Conservation (phyloP, 495 filamentous ascomycete genomes). For the Xylaria telfairii region DNA sequence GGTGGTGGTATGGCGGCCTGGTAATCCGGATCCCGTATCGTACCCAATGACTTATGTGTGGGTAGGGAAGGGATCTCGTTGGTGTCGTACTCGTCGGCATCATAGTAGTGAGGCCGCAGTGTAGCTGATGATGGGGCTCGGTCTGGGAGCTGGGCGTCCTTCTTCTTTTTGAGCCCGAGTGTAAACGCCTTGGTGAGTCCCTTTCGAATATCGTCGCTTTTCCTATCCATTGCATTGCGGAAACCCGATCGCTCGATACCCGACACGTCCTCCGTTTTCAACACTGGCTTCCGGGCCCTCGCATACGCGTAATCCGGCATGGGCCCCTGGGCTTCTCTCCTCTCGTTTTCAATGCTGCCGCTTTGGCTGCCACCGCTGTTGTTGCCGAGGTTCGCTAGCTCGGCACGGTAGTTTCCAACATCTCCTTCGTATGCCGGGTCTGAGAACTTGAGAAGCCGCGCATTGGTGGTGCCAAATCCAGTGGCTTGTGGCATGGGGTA, state of each 20-base stretch:
- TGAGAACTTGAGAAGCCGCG: slow-evolving; percentile 51
- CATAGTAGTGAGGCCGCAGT: slow-evolving; percentile 38
- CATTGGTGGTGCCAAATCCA: slow-evolving; percentile 48
- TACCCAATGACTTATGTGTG: slow-evolving; percentile 21
- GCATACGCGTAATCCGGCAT: slow-evolving; percentile 52
- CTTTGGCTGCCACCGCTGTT: slow-evolving; percentile 48
- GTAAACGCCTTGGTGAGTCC: slow-evolving; percentile 54
- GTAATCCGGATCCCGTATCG: slow-evolving; percentile 40
- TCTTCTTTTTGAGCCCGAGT: slow-evolving; percentile 54
- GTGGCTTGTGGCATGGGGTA: slow-evolving; percentile 43
- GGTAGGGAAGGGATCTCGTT: slow-evolving; percentile 32
- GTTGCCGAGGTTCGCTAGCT: slow-evolving; percentile 35
- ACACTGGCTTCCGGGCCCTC: slow-evolving; percentile 49
- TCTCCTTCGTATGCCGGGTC: slow-evolving; percentile 43
- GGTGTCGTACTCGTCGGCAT: slow-evolving; percentile 36
- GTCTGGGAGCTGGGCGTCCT: slow-evolving; percentile 32
- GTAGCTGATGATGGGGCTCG: slow-evolving; percentile 46
- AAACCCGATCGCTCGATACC: slow-evolving; percentile 60
- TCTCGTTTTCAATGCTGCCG: slow-evolving; percentile 44
- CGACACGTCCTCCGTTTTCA: slow-evolving; percentile 54
- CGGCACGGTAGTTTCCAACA: slow-evolving; percentile 35
- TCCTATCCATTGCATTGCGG: slow-evolving; percentile 57
- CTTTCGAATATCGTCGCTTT: slow-evolving; percentile 58
- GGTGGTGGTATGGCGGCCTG: slow-evolving; percentile 40
- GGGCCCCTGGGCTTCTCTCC: slow-evolving; percentile 40